These are phyloP conservation scores for Amanita muscaria DNA, from an alignment of 768 basidiomycete genomes.

Conservation along the genomic window DNA sequence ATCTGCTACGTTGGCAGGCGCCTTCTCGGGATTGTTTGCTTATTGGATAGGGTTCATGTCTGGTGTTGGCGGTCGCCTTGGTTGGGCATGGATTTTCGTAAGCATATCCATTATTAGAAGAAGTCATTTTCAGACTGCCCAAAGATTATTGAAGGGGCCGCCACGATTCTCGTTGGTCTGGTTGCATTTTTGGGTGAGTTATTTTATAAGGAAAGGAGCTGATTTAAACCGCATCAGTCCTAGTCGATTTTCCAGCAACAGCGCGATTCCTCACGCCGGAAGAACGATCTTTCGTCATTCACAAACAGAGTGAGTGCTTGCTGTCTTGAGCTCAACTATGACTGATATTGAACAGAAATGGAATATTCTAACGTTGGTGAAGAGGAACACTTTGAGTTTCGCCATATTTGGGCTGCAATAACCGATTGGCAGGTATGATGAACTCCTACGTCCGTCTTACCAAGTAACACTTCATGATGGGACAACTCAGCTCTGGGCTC, in stretches of 20 bases:
- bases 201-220: not conserved
- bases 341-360: slow-evolving; percentile 25
- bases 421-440: slow-evolving; percentile 52
- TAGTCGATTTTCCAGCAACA: slow-evolving; percentile 54
- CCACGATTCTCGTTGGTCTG: slow-evolving; percentile 48
- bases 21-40: slow-evolving; percentile 53
- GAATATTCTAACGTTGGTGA: slow-evolving; percentile 52
- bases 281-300: slow-evolving; percentile 45
- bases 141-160: slow-evolving; percentile 56
- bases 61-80: slow-evolving; percentile 34
- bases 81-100: slow-evolving; percentile 68
- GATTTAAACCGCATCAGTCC: slow-evolving; percentile 25
- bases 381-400: slow-evolving; percentile 48
- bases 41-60: slow-evolving; percentile 47
- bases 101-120: slow-evolving; percentile 10
- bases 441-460: not conserved
- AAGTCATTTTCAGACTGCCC: not conserved
- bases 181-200: slow-evolving; percentile 39
- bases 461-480: not conserved
- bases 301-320: slow-evolving; percentile 40
- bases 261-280: slow-evolving; percentile 54
- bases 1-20: slow-evolving; percentile 54
- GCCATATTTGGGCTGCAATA: slow-evolving; percentile 46
- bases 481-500: slow-evolving; percentile 34
- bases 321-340: not conserved